Conservation (phyloP, 208 protist genomes). For the Trichomonas tenax region DNA sequence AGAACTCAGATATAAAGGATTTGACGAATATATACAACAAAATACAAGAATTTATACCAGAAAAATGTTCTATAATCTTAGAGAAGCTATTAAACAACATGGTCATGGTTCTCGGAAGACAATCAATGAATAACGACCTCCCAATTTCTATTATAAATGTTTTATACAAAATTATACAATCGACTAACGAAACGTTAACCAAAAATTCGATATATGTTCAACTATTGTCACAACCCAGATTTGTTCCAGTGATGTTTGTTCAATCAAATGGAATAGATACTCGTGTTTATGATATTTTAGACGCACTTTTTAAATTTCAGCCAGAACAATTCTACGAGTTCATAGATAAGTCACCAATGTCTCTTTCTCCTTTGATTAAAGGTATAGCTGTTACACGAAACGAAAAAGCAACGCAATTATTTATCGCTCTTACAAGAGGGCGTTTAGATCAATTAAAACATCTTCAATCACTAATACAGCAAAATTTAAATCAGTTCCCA, state of each 20-base stretch:
- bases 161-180: not conserved
- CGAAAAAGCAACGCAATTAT: not conserved
- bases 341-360: not conserved
- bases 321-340: not conserved
- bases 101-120: not conserved
- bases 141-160: not conserved
- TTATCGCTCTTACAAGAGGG: not conserved
- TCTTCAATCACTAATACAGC: not conserved
- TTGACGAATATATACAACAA: not conserved
- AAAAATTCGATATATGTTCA: not conserved
- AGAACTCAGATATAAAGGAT: not conserved
- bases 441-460: not conserved
- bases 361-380: not conserved
- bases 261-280: not conserved
- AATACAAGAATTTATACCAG: not conserved
- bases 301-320: not conserved
- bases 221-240: not conserved
- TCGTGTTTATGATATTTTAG: not conserved
- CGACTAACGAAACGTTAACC: not conserved
- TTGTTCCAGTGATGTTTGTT: not conserved
- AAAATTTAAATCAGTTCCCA: not conserved
- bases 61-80: not conserved
- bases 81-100: not conserved
- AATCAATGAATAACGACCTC: not conserved
- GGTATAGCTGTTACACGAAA: not conserved